Evolutionary conservation across 164 flowering plant species (phyloP).

Genomic region (Tetracentron sinense): DNA sequence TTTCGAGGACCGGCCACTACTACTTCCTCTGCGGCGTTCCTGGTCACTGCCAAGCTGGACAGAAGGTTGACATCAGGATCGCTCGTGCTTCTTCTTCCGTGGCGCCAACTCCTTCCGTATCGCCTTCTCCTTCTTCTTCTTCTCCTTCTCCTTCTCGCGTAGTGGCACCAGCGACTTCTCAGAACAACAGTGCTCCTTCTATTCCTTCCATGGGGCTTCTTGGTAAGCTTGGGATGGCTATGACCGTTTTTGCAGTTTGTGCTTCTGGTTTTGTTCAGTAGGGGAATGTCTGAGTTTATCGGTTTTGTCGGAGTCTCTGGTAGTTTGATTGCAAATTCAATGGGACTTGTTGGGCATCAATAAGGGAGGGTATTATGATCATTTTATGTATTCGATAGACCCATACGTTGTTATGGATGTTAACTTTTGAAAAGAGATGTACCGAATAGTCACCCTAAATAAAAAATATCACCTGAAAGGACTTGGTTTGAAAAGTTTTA

Average conservation of each 20-base stretch:
- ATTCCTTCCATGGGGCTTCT: slow-evolving; percentile 5
- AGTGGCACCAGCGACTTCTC: slow-evolving; percentile 11
- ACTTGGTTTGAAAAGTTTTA: too few relatives aligned
- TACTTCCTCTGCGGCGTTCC: slow-evolving; percentile 65
- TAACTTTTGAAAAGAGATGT: too few relatives aligned
- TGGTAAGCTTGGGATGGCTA: slow-evolving; percentile 11
- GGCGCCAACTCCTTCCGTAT: slow-evolving; percentile 17
- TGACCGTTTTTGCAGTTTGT: slow-evolving; percentile 18
- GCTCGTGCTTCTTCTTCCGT: slow-evolving; percentile 13
- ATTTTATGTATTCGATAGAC: too few relatives aligned
- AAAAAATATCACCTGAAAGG: too few relatives aligned
- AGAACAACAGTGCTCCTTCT: slow-evolving; percentile 17
- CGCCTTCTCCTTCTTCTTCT: not conserved
- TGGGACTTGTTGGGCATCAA: too few relatives aligned
- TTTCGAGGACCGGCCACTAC: slow-evolving; percentile 42
- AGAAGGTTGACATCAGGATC: slow-evolving; percentile 57
- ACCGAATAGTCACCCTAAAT: too few relatives aligned
- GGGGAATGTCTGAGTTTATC: too few relatives aligned
- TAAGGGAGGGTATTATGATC: too few relatives aligned
- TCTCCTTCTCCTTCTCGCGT: not conserved
- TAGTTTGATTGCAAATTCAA: too few relatives aligned
- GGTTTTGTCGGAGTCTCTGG: too few relatives aligned
- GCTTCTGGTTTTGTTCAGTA: too few relatives aligned
- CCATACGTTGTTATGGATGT: too few relatives aligned
- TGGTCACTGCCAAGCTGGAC: slow-evolving; percentile 68